phyloP scores from a whole-genome alignment of 1,139 yeast species.

The Sugiyamaella castrensis region DNA sequence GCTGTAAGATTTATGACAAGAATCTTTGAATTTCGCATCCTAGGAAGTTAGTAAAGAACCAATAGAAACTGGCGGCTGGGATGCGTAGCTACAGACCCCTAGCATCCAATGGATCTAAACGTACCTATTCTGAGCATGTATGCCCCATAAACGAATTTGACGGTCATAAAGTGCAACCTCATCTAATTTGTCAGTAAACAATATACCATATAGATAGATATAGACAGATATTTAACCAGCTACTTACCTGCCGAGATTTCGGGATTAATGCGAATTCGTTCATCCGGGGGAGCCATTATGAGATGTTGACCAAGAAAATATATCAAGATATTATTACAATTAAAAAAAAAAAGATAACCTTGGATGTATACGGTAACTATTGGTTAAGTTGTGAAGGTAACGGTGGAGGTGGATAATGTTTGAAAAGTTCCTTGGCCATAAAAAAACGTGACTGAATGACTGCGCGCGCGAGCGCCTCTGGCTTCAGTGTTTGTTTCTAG shows the following conservation, averaged over 20 bases:
- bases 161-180: constrained; percentile 93
- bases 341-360: too few species aligned
- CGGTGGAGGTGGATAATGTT: too few species aligned
- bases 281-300: too few species aligned
- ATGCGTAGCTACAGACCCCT: not conserved
- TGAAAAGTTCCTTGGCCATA: too few species aligned
- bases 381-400: too few species aligned
- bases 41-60: constrained; percentile 17
- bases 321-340: too few species aligned
- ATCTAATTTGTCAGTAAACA: constrained; percentile 40
- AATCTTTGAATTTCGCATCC: constrained; percentile 71
- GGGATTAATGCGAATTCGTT: too few species aligned
- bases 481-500: too few species aligned
- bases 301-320: too few species aligned
- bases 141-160: constrained; percentile 95
- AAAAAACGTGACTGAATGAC: too few species aligned
- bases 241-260: not conserved
- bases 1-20: constrained; percentile 68
- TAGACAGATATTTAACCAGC: not conserved
- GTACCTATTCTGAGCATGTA: constrained; percentile 72
- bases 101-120: not conserved
- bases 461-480: too few species aligned
- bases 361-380: too few species aligned
- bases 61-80: not conserved
- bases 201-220: not conserved